Evolutionary conservation across 371 early-diverging fungal species (phyloP).

Genomic region (Rhizopus stolonifer): DNA sequence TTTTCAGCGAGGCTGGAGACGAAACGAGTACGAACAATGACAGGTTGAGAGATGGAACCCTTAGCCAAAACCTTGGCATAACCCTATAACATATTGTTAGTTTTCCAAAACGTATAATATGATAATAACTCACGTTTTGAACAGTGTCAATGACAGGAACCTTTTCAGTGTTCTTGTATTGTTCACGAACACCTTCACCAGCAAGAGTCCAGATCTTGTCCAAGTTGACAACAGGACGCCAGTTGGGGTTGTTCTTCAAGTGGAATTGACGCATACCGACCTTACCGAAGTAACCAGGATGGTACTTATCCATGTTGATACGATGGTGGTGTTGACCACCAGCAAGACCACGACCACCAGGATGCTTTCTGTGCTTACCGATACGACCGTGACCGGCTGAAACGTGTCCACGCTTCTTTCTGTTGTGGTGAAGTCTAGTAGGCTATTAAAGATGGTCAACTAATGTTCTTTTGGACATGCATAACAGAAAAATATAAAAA

Average conservation of each 20-base stretch:
- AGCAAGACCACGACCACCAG: slow-evolving; percentile 99
- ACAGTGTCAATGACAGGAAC: slow-evolving; percentile 95
- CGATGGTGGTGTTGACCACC: slow-evolving; percentile 99
- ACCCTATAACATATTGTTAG: slow-evolving; percentile 57
- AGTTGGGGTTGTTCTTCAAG: slow-evolving; percentile 91
- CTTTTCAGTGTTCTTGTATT: slow-evolving; percentile 86
- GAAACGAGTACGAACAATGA: slow-evolving; percentile 98
- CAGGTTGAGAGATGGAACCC: slow-evolving; percentile 93
- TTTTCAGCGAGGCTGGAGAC: slow-evolving; percentile 95
- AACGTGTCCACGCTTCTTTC: slow-evolving; percentile 93
- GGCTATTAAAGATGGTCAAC: slow-evolving; percentile 53
- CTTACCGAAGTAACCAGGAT: slow-evolving; percentile 99
- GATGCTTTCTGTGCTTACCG: slow-evolving; percentile 99
- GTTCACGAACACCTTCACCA: slow-evolving; percentile 85
- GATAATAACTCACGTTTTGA: slow-evolving; percentile 54
- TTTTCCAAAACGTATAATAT: not conserved
- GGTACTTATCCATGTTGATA: slow-evolving; percentile 99
- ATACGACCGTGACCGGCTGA: slow-evolving; percentile 94
- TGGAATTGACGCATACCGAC: slow-evolving; percentile 99
- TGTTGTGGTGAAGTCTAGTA: slow-evolving; percentile 83
- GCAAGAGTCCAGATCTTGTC: slow-evolving; percentile 96
- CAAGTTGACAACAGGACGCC: slow-evolving; percentile 89
- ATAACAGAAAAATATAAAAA: no score
- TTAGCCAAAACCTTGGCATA: slow-evolving; percentile 98
- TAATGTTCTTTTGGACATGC: not conserved